Percentiles rank a stretch among this genome's conserved stretches.
Conservation (phyloP, 495 filamentous ascomycete genomes). For the Elasticomyces elasticus region DNA sequence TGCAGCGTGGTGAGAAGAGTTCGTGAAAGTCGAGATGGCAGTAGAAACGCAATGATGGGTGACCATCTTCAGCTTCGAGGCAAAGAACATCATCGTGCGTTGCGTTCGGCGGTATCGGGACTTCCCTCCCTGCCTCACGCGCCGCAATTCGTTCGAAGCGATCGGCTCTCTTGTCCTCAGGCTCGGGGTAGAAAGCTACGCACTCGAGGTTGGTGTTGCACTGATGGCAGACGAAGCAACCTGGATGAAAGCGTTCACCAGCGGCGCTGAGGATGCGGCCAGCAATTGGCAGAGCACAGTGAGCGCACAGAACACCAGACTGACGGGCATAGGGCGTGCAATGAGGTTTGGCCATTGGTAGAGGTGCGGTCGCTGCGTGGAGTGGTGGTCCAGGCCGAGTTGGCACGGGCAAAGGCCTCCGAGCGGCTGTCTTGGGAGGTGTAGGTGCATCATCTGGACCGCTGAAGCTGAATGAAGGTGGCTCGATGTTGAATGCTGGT, state of each 20-base stretch:
- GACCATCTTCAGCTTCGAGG: constrained; percentile 56
- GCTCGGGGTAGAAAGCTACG: constrained; percentile 92
- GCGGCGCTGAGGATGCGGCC: constrained; percentile 83
- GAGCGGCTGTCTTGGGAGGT: constrained; percentile 3
- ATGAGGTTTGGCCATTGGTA: constrained; percentile 37
- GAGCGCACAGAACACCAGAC: constrained; percentile 62
- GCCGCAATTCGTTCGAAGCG: constrained; percentile 58
- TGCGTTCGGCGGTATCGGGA: constrained; percentile 41
- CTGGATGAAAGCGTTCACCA: constrained; percentile 73
- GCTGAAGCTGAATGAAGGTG: constrained; percentile 32
- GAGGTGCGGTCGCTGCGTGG: constrained; percentile 27
- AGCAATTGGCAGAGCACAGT: constrained; percentile 73
- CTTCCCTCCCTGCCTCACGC: constrained; percentile 48
- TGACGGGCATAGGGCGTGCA: constrained; percentile 42
- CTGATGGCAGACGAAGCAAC: constrained; percentile 83
- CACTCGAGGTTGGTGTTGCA: constrained; percentile 84
- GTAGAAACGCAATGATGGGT: constrained; percentile 69
- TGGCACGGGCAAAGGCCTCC: constrained; percentile 26
- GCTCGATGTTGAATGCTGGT: constrained; percentile 21
- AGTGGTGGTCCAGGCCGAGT: constrained; percentile 27
- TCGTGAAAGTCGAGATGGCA: constrained; percentile 99
- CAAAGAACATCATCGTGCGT: constrained; percentile 11
- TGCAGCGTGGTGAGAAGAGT: constrained; percentile 81
- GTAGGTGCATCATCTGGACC: constrained; percentile 27
- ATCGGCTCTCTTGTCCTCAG: constrained; percentile 54